Percentiles rank a stretch among this genome's conserved stretches.
These are phyloP conservation scores for Ogataea kodamae DNA, from an alignment of 805 yeast species.

Conservation along the genomic window DNA sequence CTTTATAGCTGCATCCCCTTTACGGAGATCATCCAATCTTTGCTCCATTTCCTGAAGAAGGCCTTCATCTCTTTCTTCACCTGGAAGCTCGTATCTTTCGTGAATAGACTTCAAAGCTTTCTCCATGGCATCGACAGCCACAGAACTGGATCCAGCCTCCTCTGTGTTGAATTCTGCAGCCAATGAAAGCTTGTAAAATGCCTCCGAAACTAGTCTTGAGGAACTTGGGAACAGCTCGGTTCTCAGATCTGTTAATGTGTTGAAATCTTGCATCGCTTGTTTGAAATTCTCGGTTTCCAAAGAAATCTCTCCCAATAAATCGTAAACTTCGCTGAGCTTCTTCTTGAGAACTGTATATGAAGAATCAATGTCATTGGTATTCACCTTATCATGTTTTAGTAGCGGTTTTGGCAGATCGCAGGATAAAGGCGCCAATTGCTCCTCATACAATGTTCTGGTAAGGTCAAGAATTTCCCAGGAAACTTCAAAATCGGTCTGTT, in stretches of 20 bases:
- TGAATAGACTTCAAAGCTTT: slow-evolving; percentile 43
- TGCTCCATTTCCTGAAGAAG: slow-evolving; percentile 53
- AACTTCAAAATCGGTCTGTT: slow-evolving; percentile 73
- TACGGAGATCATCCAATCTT: slow-evolving; percentile 52
- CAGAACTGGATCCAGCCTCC: slow-evolving; percentile 52
- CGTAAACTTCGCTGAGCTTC: slow-evolving; percentile 70
- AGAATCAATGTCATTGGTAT: slow-evolving; percentile 20
- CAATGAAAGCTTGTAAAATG: slow-evolving; percentile 74
- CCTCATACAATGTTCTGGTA: slow-evolving; percentile 63
- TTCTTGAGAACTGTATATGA: slow-evolving; percentile 38
- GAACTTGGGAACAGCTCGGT: slow-evolving; percentile 46
- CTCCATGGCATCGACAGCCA: slow-evolving; percentile 46
- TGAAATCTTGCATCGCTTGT: slow-evolving; percentile 72
- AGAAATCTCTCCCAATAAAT: slow-evolving; percentile 83
- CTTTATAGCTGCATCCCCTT: slow-evolving; percentile 47
- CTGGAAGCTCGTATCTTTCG: slow-evolving; percentile 35
- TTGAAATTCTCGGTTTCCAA: slow-evolving; percentile 83
- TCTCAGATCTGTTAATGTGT: slow-evolving; percentile 53
- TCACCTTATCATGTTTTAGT: slow-evolving; percentile 22
- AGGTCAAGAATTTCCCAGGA: slow-evolving; percentile 88
- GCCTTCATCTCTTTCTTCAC: slow-evolving; percentile 42
- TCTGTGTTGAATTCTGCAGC: slow-evolving; percentile 66
- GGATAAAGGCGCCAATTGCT: slow-evolving; percentile 29
- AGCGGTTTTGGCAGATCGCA: slow-evolving; percentile 16
- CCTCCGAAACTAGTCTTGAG: slow-evolving; percentile 65